Conservation (phyloP, 305 asterid species). For the Fraxinus latifolia region DNA sequence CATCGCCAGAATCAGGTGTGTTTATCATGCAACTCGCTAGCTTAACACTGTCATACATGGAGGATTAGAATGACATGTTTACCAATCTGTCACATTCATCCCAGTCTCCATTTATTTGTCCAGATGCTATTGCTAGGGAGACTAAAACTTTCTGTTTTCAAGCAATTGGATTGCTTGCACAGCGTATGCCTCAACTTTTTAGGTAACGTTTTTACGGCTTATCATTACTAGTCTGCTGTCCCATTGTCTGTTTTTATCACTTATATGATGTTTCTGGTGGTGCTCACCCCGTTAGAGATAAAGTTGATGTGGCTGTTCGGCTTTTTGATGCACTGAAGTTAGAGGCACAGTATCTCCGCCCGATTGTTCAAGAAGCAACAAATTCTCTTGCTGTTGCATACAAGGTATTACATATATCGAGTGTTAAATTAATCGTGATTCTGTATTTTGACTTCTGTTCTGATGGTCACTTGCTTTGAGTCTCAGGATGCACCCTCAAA, state of each 20-base stretch:
- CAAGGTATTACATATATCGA: slow-evolving; percentile 47
- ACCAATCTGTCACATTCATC: slow-evolving; percentile 19
- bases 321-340: slow-evolving; percentile 82
- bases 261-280: slow-evolving; percentile 20
- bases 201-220: slow-evolving; percentile 48
- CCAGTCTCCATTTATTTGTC: slow-evolving; percentile 26
- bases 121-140: slow-evolving; percentile 79
- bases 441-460: slow-evolving; percentile 23
- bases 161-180: slow-evolving; percentile 95
- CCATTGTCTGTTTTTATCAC: slow-evolving; percentile 10
- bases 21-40: slow-evolving; percentile 27
- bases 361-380: slow-evolving; percentile 90
- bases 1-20: slow-evolving; percentile 69
- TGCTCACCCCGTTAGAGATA: slow-evolving; percentile 51
- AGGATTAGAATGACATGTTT: slow-evolving; percentile 10
- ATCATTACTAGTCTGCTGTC: slow-evolving; percentile 17
- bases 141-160: slow-evolving; percentile 83
- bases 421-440: slow-evolving; percentile 20
- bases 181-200: slow-evolving; percentile 93
- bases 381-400: slow-evolving; percentile 87
- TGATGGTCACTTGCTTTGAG: slow-evolving; percentile 35
- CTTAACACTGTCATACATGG: slow-evolving; percentile 19
- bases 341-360: slow-evolving; percentile 74
- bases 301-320: slow-evolving; percentile 80
- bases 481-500: slow-evolving; percentile 70